Base-by-base conservation (phyloP, 495 filamentous ascomycete species). In the Usnea hakonensis region DNA sequence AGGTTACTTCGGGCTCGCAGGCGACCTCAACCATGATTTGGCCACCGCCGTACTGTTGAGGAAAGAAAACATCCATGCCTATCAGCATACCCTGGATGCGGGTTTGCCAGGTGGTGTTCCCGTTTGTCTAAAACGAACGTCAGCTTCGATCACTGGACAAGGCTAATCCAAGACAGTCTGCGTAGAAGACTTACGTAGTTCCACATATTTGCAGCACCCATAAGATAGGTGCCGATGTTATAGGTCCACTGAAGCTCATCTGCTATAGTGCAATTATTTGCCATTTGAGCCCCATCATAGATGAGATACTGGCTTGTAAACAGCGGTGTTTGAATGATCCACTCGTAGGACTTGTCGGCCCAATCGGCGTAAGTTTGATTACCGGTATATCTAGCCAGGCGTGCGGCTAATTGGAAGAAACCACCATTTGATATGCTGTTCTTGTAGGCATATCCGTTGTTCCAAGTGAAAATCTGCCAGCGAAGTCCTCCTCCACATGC, bases 131-230 rank as follows among this genome's bases (percentile, higher is more conserved):
- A 46, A 62, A 62, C 60, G 69, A 30, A 65, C 58, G 35, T 58
- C 26, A 48, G 48, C 11, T 8, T 44, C 10, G 17, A 8, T 2
- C 17, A 13, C 19, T 30, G n/a, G 11, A 17, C 28, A 40, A 32
- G 23, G 35, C 14, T 21, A 36, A 43, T 41, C 16, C n/a, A 19
- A 63, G 35, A 26, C 32, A 50, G 55, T 33, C 30, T 19, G 11
- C n/a, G 1, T n/a, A 21, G 5, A 40, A 17, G 14, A 68, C 78
- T 58, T 72, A 85, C 83, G 59, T 78, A 78, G 65, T 88, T 87
- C 71, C 85, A 87, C 82, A 91, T 87, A 64, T 83, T 84, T n/a
- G 87, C 86, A 2, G 83, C 79, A 13, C 85, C 87, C 35, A 83
- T 81, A 4, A 90, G 72, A 58, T 85, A 82, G 17, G 85, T 79